A percentile compares a stretch with the other conserved stretches of the same genome.
Conservation (phyloP, 2,329 filamentous ascomycete species). For the Beauveria sp. region DNA sequence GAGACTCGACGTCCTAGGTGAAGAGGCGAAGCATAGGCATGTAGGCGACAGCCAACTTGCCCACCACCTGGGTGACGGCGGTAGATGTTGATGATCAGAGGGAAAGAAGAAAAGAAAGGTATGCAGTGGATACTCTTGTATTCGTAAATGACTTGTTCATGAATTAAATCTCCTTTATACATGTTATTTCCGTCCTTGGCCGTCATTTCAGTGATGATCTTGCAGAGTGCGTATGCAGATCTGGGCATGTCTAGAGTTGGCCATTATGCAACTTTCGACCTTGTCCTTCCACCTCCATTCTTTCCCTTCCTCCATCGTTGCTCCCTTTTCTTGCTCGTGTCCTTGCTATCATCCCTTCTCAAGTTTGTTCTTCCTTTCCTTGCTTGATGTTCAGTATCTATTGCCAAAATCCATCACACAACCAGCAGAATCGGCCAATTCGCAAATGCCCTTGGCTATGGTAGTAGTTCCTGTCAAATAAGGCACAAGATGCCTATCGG, state of each 20-base stretch:
- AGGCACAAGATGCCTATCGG: no score
- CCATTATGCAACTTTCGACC: no score
- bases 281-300: no score
- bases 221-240: not conserved
- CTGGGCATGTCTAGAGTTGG: not conserved
- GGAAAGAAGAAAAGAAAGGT: not conserved
- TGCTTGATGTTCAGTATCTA: no score
- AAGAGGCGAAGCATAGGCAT: not conserved
- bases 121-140: slow-evolving; percentile 6
- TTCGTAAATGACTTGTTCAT: slow-evolving; percentile 11
- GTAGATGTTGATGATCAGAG: not conserved
- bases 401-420: no score
- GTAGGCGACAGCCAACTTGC: not conserved
- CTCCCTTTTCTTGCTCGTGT: no score
- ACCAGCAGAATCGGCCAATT: no score
- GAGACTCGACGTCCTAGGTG: not conserved
- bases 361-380: no score
- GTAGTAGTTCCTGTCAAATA: no score
- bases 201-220: not conserved
- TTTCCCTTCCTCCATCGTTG: no score
- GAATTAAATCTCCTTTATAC: slow-evolving; percentile 2
- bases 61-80: not conserved
- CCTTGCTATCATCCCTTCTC: not conserved
- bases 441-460: no score
- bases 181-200: not conserved